Percentiles rank a stretch among this genome's conserved stretches.
These are phyloP conservation scores for Neofusicoccum laricinum DNA, from an alignment of 2,329 filamentous ascomycete genomes.

Conservation along the genomic window DNA sequence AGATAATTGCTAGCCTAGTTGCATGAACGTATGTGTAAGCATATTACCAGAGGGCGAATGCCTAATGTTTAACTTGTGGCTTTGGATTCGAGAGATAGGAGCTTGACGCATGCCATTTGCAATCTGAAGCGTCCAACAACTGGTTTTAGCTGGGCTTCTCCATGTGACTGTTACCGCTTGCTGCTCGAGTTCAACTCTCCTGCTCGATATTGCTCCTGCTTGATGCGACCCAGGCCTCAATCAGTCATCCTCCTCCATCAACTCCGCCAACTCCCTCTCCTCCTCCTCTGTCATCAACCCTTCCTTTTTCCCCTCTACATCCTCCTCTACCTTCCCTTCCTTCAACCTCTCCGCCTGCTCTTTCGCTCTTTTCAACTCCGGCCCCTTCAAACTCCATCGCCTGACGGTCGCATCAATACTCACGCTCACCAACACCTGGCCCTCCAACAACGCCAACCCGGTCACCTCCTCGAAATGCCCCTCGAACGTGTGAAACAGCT, in stretches of 20 bases:
- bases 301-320: constrained; percentile 46
- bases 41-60: too few species aligned
- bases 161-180: too few species aligned
- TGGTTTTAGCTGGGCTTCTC: too few species aligned
- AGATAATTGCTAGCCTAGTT: too few species aligned
- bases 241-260: constrained; percentile 75
- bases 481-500: constrained; percentile 68
- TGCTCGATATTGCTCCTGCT: too few species aligned
- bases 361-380: constrained; percentile 56
- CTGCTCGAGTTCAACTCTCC: too few species aligned
- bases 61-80: too few species aligned
- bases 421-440: constrained; percentile 63
- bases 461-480: constrained; percentile 96
- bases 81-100: too few species aligned
- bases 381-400: constrained; percentile 70
- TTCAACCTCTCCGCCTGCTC: constrained; percentile 50
- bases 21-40: too few species aligned
- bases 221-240: too few species aligned
- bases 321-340: constrained; percentile 46
- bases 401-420: constrained; percentile 88
- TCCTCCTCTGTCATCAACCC: constrained; percentile 70
- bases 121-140: too few species aligned
- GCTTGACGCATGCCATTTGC: too few species aligned
- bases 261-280: constrained; percentile 83
- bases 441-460: constrained; percentile 63